These are phyloP conservation scores for Blepharisma japonicum DNA, from an alignment of 73 alveolate species.

Conservation along the genomic window DNA sequence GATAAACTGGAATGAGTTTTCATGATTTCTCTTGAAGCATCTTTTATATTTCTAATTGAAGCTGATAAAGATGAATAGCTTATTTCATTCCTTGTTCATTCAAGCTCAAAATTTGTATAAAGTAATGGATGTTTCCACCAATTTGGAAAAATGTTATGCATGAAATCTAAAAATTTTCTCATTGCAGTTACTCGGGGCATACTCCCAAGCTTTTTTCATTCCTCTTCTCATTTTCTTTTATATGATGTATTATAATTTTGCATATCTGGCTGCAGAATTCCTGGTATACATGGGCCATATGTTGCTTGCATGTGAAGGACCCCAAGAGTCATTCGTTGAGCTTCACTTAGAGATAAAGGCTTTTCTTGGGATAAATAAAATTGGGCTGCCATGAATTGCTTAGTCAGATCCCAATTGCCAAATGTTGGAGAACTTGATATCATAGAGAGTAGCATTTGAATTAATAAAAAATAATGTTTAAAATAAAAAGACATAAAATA, in stretches of 20 bases:
- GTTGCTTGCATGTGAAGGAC: constrained; percentile 21
- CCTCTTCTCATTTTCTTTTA: not conserved
- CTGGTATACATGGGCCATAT: constrained; percentile 13
- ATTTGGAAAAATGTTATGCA: constrained; percentile 19
- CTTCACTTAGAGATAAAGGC: not conserved
- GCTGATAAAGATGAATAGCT: too few species aligned
- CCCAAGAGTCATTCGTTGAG: not conserved
- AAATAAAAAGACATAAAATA: too few species aligned
- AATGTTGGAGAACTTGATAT: too few species aligned
- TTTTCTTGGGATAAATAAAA: not conserved
- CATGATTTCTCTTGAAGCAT: too few species aligned
- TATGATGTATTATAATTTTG: not conserved
- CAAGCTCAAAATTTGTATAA: constrained; percentile 16
- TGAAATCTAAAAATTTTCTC: constrained; percentile 13
- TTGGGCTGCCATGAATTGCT: constrained; percentile 17
- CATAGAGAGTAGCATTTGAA: too few species aligned
- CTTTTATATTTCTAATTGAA: too few species aligned
- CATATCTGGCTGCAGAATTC: constrained; percentile 1
- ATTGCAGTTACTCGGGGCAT: not conserved
- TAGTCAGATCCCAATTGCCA: not conserved
- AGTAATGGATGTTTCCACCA: not conserved
- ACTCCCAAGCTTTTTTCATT: constrained; percentile 1
- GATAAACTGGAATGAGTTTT: too few species aligned
- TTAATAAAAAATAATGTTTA: too few species aligned
- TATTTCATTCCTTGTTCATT: not conserved